Conservation (phyloP, 306 rosid species). For the Cyamopsis tetragonoloba region DNA sequence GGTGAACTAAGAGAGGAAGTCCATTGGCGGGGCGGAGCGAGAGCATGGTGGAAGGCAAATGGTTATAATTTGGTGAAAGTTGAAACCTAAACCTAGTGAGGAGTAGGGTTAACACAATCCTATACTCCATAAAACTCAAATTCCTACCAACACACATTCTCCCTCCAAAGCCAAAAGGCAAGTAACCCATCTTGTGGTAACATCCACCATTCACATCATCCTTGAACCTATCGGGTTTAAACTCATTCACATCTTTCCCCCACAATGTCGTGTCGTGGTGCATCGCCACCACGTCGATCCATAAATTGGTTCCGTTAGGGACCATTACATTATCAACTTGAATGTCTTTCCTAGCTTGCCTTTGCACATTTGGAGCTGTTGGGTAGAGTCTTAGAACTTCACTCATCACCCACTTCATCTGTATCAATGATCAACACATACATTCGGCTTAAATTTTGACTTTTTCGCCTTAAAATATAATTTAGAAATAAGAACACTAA, state of each 20-base stretch:
- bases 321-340: conserved; percentile 44
- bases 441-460: no score
- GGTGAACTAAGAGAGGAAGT: conserved; percentile 50
- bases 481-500: no score
- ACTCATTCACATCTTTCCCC: conserved; percentile 72
- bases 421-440: neutral
- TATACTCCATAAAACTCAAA: conserved; percentile 73
- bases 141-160: conserved; percentile 81
- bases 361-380: conserved; percentile 79
- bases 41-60: conserved; percentile 62
- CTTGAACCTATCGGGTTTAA: conserved; percentile 72
- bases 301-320: conserved; percentile 78
- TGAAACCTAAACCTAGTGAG: conserved; percentile 68
- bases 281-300: conserved; percentile 83
- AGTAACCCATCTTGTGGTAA: conserved; percentile 75
- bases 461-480: no score
- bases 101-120: conserved; percentile 57
- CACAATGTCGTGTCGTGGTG: conserved; percentile 66
- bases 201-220: conserved; percentile 63
- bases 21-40: conserved; percentile 69
- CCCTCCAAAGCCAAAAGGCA: conserved; percentile 94
- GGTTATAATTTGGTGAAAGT: conserved; percentile 48
- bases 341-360: conserved; percentile 75
- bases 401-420: conserved; percentile 95
- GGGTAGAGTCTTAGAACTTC: conserved; percentile 80